phyloP scores from a whole-genome alignment of 345 rosid species.

The Zanthoxylum bungeanum region DNA sequence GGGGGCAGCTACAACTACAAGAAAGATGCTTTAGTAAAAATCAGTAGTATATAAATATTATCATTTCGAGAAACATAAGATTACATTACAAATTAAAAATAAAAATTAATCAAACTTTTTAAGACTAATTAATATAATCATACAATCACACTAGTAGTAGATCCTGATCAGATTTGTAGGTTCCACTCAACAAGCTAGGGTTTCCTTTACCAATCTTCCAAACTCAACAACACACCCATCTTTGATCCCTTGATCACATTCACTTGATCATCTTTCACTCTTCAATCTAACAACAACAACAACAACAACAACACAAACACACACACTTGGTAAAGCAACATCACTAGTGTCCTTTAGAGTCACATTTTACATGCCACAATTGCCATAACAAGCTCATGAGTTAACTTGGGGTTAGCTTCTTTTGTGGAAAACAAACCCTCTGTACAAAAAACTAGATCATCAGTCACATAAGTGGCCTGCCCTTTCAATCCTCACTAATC shows the following conservation, averaged over 20 bases:
- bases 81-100: conserved; percentile 13
- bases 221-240: conserved; percentile 32
- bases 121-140: conserved; percentile 20
- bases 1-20: not conserved
- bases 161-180: conserved; percentile 66
- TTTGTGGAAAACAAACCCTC: conserved; percentile 24
- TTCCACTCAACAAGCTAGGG: conserved; percentile 44
- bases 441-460: conserved; percentile 41
- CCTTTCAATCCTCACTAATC: conserved; percentile 31
- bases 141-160: conserved; percentile 33
- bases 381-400: conserved; percentile 19
- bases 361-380: conserved; percentile 11
- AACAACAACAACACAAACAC: conserved; percentile 4
- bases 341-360: not conserved
- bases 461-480: conserved; percentile 17
- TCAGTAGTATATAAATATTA: not conserved
- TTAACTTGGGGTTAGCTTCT: conserved; percentile 25
- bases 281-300: not conserved
- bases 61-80: conserved; percentile 3
- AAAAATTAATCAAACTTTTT: not conserved
- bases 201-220: conserved; percentile 22
- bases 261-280: not conserved
- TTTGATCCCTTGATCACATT: not conserved
- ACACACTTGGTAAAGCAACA: not conserved
- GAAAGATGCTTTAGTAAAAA: not conserved